Evolutionary conservation across 306 rosid species (phyloP).

Genomic region (Adenanthera pavonina): DNA sequence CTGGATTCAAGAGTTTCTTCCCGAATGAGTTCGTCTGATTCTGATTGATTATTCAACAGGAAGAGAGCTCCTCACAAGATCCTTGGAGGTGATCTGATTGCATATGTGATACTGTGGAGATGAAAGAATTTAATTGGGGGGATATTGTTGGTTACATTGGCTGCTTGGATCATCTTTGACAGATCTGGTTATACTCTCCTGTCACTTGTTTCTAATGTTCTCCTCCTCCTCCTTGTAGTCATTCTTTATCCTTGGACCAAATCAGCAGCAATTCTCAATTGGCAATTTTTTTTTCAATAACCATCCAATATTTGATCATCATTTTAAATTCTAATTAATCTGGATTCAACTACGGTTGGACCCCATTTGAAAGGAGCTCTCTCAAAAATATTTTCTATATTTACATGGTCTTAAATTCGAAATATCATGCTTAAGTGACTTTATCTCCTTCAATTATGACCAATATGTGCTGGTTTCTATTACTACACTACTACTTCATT

Average conservation of each 20-base stretch:
- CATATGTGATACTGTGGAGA: constrained; percentile 93
- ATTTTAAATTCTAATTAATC: no score
- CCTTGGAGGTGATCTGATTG: constrained; percentile 80
- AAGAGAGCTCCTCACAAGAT: constrained; percentile 74
- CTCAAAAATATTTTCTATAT: no score
- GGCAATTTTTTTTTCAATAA: constrained; percentile 47
- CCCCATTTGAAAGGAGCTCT: no score
- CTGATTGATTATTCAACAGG: constrained; percentile 70
- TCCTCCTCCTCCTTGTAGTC: constrained; percentile 74
- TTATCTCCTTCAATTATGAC: no score
- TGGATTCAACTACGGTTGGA: no score
- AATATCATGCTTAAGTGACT: no score
- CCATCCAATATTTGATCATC: no score
- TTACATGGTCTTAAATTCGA: no score
- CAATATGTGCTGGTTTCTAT: no score
- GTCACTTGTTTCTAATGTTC: constrained; percentile 86
- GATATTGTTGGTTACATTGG: constrained; percentile 65
- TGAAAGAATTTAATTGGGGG: constrained; percentile 67
- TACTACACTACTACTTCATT: neutral
- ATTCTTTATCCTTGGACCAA: constrained; percentile 96
- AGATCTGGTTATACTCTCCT: constrained; percentile 89
- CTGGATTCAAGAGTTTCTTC: constrained; percentile 48
- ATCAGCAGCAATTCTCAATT: constrained; percentile 91
- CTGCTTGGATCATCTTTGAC: constrained; percentile 91
- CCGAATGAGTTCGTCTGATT: constrained; percentile 54